A percentile compares a stretch with the other conserved stretches of the same genome.
Evolutionary conservation across 768 basidiomycete genomes (phyloP).

Genomic region (Hericium erinaceus): DNA sequence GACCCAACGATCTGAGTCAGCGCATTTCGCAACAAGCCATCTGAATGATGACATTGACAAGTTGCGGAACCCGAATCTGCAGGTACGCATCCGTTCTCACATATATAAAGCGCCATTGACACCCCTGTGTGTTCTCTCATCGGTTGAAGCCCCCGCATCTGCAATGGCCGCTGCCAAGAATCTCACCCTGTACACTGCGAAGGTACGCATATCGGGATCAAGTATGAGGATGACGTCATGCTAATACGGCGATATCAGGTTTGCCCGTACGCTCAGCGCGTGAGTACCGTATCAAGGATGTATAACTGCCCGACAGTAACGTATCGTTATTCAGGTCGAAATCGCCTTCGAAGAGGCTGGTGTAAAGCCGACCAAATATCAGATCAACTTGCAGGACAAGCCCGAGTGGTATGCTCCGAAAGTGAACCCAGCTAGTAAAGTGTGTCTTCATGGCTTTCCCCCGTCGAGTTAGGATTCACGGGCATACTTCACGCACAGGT

Average conservation of each 20-base stretch:
- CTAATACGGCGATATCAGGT: constrained; percentile 20
- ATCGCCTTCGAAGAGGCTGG: constrained; percentile 48
- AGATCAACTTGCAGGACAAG: constrained; percentile 54
- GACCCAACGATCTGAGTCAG: no score
- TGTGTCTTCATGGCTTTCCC: constrained; percentile 15
- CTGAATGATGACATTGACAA: no score
- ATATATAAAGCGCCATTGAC: no score
- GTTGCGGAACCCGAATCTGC: no score
- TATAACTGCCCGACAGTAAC: no score
- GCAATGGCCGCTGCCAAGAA: no score
- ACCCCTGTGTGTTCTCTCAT: no score
- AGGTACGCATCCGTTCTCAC: no score
- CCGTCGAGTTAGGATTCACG: no score
- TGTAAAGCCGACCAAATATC: constrained; percentile 35
- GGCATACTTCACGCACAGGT: constrained; percentile 24
- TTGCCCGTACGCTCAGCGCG: constrained; percentile 48
- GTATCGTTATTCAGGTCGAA: constrained; percentile 30
- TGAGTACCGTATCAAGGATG: constrained; percentile 13
- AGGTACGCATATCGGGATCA: neutral
- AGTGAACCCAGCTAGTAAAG: constrained; percentile 56
- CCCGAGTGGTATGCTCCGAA: constrained; percentile 56
- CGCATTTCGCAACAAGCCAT: no score
- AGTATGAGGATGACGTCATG: no score
- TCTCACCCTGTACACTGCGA: constrained; percentile 32
- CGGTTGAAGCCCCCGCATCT: no score